A percentile compares a stretch with the other conserved stretches of the same genome.
phyloP scores from a whole-genome alignment of 768 basidiomycete genomes.

The Mycena haematopus region DNA sequence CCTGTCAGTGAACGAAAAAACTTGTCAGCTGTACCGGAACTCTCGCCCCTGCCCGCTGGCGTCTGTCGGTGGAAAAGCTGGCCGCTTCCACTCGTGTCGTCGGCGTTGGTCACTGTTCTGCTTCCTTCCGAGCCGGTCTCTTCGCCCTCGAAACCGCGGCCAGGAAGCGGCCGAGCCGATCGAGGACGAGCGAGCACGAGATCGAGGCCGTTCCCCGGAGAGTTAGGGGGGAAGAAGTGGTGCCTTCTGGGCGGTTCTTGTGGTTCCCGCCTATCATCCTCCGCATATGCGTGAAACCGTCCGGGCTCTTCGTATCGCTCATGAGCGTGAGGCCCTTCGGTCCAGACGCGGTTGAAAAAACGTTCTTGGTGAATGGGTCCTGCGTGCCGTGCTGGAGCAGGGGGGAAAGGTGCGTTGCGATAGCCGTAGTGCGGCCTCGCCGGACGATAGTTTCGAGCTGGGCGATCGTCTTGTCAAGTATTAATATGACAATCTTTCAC shows the following conservation, averaged over 20 bases:
- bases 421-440: background rate
- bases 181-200: slow-evolving; percentile 1
- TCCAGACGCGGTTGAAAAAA: slow-evolving; percentile 11
- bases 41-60: background rate
- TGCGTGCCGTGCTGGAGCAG: background rate
- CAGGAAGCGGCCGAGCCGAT: background rate
- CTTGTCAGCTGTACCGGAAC: background rate
- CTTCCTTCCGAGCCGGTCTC: slow-evolving; percentile 7
- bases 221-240: slow-evolving; percentile 21
- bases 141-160: background rate
- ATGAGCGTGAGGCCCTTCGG: slow-evolving; percentile 8
- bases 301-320: background rate
- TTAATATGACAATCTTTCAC: background rate
- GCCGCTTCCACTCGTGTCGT: background rate
- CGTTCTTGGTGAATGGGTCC: too few relatives aligned
- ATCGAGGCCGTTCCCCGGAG: slow-evolving; percentile 9
- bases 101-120: slow-evolving; percentile 9
- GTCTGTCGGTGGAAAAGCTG: background rate
- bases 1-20: background rate
- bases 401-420: background rate
- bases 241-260: background rate
- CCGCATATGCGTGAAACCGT: background rate
- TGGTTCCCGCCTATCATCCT: slow-evolving; percentile 5
- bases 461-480: slow-evolving; percentile 2
- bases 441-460: background rate